Percentiles rank a stretch among this genome's conserved stretches.
These are phyloP conservation scores for Leccinellum albellum DNA, from an alignment of 768 basidiomycete species.

Conservation along the genomic window DNA sequence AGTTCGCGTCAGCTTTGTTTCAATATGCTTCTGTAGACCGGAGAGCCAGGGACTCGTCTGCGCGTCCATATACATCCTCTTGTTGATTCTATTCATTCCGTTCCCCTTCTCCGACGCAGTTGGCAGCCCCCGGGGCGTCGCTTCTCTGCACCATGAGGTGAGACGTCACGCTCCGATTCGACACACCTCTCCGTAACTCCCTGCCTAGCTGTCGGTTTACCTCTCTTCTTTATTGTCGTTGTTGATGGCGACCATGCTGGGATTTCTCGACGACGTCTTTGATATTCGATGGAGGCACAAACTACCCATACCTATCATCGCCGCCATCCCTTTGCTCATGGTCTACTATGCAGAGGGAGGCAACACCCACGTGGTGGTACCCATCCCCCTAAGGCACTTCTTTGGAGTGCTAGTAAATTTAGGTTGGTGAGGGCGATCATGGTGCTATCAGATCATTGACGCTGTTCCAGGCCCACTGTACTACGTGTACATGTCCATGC, in stretches of 20 bases:
- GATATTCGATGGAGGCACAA: conserved; percentile 99
- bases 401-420: conserved; percentile 82
- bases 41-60: conserved; percentile 92
- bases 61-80: conserved; percentile 82
- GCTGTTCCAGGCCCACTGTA: conserved; percentile 75
- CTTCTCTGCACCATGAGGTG: conserved; percentile 74
- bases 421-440: conserved; percentile 51
- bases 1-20: neutral
- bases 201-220: conserved; percentile 76
- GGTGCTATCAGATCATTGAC: conserved; percentile 2
- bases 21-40: conserved; percentile 55
- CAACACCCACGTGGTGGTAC: conserved; percentile 90
- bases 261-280: conserved; percentile 95
- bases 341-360: conserved; percentile 96
- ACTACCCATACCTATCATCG: conserved; percentile 93
- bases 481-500: conserved; percentile 92
- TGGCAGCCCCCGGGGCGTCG: conserved; percentile 40
- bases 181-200: neutral
- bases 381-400: conserved; percentile 69
- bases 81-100: conserved; percentile 89
- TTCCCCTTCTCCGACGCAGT: conserved; percentile 86
- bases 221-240: conserved; percentile 90
- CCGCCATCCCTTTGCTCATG: conserved; percentile 89
- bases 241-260: conserved; percentile 88
- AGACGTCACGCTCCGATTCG: conserved; percentile 16